Base-by-base conservation (phyloP, 176 grass and related monocot species). In the Juncus effusus region DNA sequence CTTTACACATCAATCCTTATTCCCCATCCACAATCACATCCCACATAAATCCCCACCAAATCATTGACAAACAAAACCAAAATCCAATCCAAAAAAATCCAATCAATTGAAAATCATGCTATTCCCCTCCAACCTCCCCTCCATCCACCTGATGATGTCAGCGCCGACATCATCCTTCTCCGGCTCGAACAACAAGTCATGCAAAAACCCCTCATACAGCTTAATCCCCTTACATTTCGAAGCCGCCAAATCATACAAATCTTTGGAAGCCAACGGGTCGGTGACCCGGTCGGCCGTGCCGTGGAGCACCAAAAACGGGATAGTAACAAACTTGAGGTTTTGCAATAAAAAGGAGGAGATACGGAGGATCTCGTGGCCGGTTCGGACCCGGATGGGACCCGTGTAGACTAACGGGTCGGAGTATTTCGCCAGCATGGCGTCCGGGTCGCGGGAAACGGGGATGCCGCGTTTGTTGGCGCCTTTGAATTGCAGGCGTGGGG, bases 61-160 rank as follows among this genome's bases (percentile, higher is more conserved):
- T 28, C 19, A 28, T 28, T 28, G 19, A 28, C 19, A 28, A 28
- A 28, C 19, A 28, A 28, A 28, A 28, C 19, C 19, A 28, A 28
- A 28, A 28, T 28, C 19, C 19, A 28, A 28, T 28, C 19, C 19
- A 28, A 28, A 28, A 28, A 28, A 28, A 28, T 28, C 19, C 19
- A 28, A 28, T 28, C 19, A 28, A 28, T 28, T 28, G 19, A 28
- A 28, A 28, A 28, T 28, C 19, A 28, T 28, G 19, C 19, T 28
- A 28, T 1, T 28, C 19, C 19, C 19, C 19, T 35, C n/a, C 36
- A 97, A 82, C 62, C 77, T 93, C 10, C 57, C 62, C 16, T 93
- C 78, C 94, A 93, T 99, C 94, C 94, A 99, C n/a, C 51, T 38
- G 19, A 99, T 93, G 83, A 99, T 99, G 39, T 93, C 94, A 3